Evolutionary conservation across 1,284 basidiomycete genomes (phyloP), one percentile per base, ranked within the genome.

Genomic region (Coriolopsis trogii): DNA sequence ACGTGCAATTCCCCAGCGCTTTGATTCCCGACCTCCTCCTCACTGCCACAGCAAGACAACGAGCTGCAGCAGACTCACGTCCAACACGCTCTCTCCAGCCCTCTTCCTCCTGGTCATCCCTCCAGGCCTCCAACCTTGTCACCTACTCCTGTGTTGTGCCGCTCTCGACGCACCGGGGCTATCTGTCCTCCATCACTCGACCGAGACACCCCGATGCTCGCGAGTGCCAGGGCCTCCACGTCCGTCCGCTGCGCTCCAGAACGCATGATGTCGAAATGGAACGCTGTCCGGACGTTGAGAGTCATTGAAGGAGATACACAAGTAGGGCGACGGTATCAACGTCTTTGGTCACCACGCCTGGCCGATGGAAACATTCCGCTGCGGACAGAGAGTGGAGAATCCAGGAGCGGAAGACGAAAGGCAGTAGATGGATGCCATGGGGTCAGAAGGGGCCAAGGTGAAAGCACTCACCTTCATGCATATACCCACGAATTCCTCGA

Each of bases 1-100:
- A 59, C 57, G 57, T 58, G 56, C 40, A 9, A 23, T 34, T 33
- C 25, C 42, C 31, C 24, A 21, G 48, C 34, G 47, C 34, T 39
- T 21, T n/a, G 26, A 36, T 37, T 25, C 12, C 33, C 31, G 44
- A 39, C 37, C 37, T 23, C 37, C 24, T 5, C 21, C 37, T 18
- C n/a, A 44, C 24, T 30, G 25, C 21, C 23, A 16, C 18, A 24
- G 20, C 21, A 39, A 10, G n/a, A 18, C 13, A 15, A 18, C 33
- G 10, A 24, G 33, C 33, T 34, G 33, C 13, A 12, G 25, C 18
- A 31, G 29, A 25, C 42, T 21, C 20, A n/a, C 49, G 13, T 31
- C 40, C 39, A 37, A 47, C 45, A 47, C 36, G 40, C 51, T 26
- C 23, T n/a, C 40, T 42, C 45, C 50, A 15, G 40, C 34, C 41